These are phyloP conservation scores for Boletus bicolor DNA, from an alignment of 768 basidiomycete species.

Conservation along the genomic window DNA sequence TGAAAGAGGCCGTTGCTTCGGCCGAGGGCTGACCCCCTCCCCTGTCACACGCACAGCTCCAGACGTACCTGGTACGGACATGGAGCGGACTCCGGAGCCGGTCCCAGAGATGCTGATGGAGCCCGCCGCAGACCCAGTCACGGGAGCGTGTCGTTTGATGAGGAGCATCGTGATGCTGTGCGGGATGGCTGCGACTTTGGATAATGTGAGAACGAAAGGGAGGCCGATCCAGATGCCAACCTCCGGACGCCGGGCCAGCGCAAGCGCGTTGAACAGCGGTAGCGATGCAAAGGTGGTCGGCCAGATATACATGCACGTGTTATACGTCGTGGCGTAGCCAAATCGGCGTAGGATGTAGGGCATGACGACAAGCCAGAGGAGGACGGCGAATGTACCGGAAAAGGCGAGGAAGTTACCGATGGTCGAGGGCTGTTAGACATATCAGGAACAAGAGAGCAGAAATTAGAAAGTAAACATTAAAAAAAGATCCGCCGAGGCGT, in stretches of 20 bases:
- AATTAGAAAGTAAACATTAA: neutral
- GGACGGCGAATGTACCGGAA: conserved; percentile 44
- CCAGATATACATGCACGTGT: conserved; percentile 6
- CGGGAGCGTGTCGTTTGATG: conserved; percentile 47
- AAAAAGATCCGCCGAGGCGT: neutral
- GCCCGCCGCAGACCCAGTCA: conserved; percentile 13
- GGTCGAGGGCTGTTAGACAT: conserved; percentile 39
- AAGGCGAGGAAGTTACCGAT: conserved; percentile 56
- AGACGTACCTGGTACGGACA: neutral
- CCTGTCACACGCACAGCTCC: no score
- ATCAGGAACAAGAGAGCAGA: conserved; percentile 14
- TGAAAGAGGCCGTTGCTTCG: conserved; percentile 62
- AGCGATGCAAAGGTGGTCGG: neutral
- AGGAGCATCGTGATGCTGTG: conserved; percentile 56
- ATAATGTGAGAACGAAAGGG: conserved; percentile 36
- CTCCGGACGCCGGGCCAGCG: conserved; percentile 4
- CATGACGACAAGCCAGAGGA: conserved; percentile 47
- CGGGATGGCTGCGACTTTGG: conserved; percentile 21
- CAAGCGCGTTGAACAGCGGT: conserved; percentile 4
- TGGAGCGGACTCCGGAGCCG: neutral
- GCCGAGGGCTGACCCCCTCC: conserved; percentile 39
- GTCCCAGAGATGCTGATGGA: neutral
- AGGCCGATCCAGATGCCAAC: conserved; percentile 48
- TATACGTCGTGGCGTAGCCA: conserved; percentile 6
- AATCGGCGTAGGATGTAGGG: conserved; percentile 31